phyloP scores from a whole-genome alignment of 352 stramenopile species.

The Aphanomyces euteiches region DNA sequence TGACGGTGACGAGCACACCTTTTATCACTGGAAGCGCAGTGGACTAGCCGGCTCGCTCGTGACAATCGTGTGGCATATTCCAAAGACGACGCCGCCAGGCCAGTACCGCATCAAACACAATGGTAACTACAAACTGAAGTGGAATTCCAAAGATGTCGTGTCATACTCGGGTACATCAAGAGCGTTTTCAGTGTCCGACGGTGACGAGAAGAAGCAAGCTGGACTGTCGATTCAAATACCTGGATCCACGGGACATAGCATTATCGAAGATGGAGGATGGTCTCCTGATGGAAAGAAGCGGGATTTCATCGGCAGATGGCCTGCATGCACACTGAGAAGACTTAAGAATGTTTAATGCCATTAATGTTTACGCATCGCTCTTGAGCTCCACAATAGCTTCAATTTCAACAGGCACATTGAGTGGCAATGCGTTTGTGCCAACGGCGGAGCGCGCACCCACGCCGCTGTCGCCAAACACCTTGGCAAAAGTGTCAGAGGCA shows the following conservation, averaged over 20 bases:
- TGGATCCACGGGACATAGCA: no score
- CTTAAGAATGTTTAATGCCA: background rate
- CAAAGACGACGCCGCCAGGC: constrained; percentile 41
- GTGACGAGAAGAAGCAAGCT: background rate
- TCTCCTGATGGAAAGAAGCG: background rate
- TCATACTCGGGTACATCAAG: constrained; percentile 61
- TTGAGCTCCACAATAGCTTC: constrained; percentile 83
- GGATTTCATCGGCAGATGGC: constrained; percentile 13
- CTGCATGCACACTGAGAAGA: background rate
- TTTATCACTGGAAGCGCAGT: constrained; percentile 67
- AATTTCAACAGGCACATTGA: constrained; percentile 88
- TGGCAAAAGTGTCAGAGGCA: constrained; percentile 62
- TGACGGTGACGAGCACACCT: constrained; percentile 68
- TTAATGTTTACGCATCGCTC: no score
- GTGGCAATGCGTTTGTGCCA: constrained; percentile 80
- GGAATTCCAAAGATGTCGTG: constrained; percentile 41
- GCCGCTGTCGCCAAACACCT: constrained; percentile 56
- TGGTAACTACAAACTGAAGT: constrained; percentile 68
- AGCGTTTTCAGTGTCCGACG: constrained; percentile 44
- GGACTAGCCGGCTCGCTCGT: constrained; percentile 66
- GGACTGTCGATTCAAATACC: no score
- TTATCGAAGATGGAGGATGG: no score
- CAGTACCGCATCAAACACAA: constrained; percentile 79
- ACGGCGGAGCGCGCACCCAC: constrained; percentile 71
- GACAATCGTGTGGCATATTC: constrained; percentile 68